A percentile compares a stretch with the other conserved stretches of the same genome.
These are phyloP conservation scores for Colletotrichum gigasporum DNA, from an alignment of 2,329 filamentous ascomycete species.

Conservation along the genomic window DNA sequence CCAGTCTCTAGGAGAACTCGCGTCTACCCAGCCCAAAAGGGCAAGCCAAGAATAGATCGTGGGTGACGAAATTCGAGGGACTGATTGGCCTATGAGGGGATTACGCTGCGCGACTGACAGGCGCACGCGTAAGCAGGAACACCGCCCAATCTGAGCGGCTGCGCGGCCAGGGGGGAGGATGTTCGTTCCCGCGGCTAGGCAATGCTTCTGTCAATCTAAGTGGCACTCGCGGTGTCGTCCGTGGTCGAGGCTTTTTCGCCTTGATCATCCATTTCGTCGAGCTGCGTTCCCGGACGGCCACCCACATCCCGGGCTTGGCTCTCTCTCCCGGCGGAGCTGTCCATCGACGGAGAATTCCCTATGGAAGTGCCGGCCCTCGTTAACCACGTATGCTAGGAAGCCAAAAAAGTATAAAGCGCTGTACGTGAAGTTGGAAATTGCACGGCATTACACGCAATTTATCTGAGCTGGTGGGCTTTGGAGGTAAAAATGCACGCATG, in stretches of 20 bases:
- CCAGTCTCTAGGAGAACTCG: not conserved
- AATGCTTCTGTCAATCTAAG: conserved; percentile 13
- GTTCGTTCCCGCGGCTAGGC: conserved; percentile 4
- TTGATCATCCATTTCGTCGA: not conserved
- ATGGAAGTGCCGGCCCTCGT: no score
- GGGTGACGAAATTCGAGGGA: conserved; percentile 5
- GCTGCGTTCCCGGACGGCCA: not conserved
- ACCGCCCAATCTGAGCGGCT: not conserved
- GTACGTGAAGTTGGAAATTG: no score
- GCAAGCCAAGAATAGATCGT: not conserved
- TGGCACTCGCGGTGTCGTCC: not conserved
- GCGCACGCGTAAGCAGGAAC: conserved; percentile 8
- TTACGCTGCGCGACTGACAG: conserved; percentile 10
- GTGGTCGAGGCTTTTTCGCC: no score
- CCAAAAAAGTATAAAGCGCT: no score
- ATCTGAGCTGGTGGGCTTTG: no score
- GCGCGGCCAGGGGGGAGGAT: not conserved
- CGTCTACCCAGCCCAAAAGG: not conserved
- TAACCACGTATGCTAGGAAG: no score
- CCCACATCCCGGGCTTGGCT: conserved; percentile 10
- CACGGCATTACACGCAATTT: no score
- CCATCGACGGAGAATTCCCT: no score
- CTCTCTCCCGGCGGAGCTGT: not conserved
- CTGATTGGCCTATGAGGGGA: not conserved
- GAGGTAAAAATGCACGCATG: no score